Percentiles rank a stretch among this genome's conserved stretches.
These are phyloP conservation scores for Buxus sempervirens DNA, from an alignment of 164 flowering plant genomes.

Conservation along the genomic window DNA sequence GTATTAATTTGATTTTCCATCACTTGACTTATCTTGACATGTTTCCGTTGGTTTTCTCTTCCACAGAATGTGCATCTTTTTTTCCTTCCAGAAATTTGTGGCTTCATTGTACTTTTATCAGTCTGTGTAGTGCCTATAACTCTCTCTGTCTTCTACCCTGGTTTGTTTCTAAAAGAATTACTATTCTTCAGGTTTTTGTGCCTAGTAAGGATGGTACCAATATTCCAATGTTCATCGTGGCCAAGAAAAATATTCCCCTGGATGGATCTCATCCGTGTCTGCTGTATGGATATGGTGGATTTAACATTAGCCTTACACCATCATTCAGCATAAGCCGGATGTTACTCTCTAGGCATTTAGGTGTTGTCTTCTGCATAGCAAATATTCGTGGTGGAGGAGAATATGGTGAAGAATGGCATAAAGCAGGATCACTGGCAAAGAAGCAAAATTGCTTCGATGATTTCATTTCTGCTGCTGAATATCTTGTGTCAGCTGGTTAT, in stretches of 20 bases:
- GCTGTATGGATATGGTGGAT: slow-evolving; percentile 95
- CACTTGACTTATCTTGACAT: background rate
- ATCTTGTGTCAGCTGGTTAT: slow-evolving; percentile 84
- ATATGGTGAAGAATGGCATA: slow-evolving; percentile 99
- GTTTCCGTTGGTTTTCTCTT: background rate
- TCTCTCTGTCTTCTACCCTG: background rate
- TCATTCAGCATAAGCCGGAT: slow-evolving; percentile 67
- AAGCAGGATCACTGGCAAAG: slow-evolving; percentile 80
- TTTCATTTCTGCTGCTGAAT: slow-evolving; percentile 85
- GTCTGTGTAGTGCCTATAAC: background rate
- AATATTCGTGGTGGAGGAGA: slow-evolving; percentile 99
- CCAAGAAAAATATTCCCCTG: slow-evolving; percentile 59
- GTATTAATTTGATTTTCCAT: background rate
- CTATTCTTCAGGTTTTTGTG: slow-evolving; percentile 65
- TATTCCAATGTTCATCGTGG: slow-evolving; percentile 85
- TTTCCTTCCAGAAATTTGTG: no score
- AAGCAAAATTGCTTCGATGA: slow-evolving; percentile 99
- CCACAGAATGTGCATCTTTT: background rate
- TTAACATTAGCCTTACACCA: slow-evolving; percentile 88
- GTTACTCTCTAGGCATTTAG: slow-evolving; percentile 71
- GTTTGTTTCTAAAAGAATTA: slow-evolving; percentile 3
- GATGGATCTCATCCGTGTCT: slow-evolving; percentile 95
- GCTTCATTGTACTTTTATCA: no score
- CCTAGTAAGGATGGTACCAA: slow-evolving; percentile 91
- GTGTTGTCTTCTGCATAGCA: slow-evolving; percentile 77